phyloP scores from a whole-genome alignment of 306 rosid genomes.

The Phaseolus lunatus region DNA sequence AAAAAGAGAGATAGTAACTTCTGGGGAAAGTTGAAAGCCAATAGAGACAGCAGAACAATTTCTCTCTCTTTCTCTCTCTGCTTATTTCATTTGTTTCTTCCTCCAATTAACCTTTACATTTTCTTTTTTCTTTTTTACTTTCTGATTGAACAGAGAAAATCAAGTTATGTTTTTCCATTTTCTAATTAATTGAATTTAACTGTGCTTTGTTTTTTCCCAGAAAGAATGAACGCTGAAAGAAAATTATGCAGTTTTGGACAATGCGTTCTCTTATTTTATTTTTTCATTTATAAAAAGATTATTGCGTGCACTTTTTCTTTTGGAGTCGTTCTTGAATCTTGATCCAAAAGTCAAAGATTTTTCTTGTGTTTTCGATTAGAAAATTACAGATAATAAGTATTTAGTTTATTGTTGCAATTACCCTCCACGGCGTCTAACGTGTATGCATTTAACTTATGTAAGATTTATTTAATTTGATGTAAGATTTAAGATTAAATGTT shows the following conservation, averaged over 20 bases:
- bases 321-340: not conserved
- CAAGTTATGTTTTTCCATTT: conserved; percentile 41
- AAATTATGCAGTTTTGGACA: not conserved
- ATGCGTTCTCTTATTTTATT: conserved; percentile 1
- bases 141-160: conserved; percentile 13
- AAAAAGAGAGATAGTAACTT: conserved; percentile 40
- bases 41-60: conserved; percentile 28
- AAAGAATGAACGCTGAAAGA: conserved; percentile 13
- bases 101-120: conserved; percentile 46
- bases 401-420: not conserved
- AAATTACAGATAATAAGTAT: too few species aligned
- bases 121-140: not conserved
- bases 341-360: not conserved
- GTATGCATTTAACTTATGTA: too few species aligned
- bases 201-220: conserved; percentile 5
- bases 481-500: too few species aligned
- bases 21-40: conserved; percentile 46
- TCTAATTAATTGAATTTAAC: conserved; percentile 17
- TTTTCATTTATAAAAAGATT: not conserved
- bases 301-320: not conserved
- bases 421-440: not conserved
- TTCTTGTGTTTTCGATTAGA: not conserved
- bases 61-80: not conserved
- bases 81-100: conserved; percentile 36
- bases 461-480: too few species aligned